These are phyloP conservation scores for Calophaca sinica DNA, from an alignment of 306 rosid genomes.

Conservation along the genomic window DNA sequence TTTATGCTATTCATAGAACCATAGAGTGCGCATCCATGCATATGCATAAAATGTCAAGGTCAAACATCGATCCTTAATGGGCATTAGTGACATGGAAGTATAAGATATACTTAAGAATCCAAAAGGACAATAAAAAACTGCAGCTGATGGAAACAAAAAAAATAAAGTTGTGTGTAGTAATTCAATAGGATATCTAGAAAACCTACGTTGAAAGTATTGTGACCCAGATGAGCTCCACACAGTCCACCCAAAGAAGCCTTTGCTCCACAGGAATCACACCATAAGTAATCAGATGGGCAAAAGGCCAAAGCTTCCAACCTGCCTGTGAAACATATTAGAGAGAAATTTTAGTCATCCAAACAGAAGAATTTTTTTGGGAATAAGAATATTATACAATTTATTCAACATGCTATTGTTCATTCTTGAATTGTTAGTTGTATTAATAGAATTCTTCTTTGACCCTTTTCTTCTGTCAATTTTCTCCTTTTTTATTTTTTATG, in stretches of 20 bases:
- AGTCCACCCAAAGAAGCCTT: constrained; percentile 99
- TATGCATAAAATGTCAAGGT: background rate
- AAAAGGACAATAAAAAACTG: background rate
- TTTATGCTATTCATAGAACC: constrained; percentile 31
- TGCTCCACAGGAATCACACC: constrained; percentile 91
- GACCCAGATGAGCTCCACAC: constrained; percentile 97
- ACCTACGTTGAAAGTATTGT: constrained; percentile 96
- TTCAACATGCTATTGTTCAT: constrained; percentile 25
- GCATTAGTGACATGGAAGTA: constrained; percentile 18
- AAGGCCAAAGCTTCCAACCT: constrained; percentile 99
- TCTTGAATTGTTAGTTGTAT: constrained; percentile 4
- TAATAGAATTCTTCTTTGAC: background rate
- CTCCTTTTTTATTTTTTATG: background rate
- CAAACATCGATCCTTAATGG: constrained; percentile 11
- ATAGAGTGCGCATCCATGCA: constrained; percentile 22
- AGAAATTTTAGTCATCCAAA: constrained; percentile 20
- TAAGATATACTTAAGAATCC: constrained; percentile 22
- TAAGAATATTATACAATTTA: constrained; percentile 30
- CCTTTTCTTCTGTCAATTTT: constrained; percentile 15
- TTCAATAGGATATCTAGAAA: constrained; percentile 39
- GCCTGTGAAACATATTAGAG: constrained; percentile 64
- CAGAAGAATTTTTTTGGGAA: background rate
- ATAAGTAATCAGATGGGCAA: constrained; percentile 95
- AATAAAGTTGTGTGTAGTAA: constrained; percentile 6
- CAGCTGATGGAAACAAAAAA: background rate